These are phyloP conservation scores for Arthroderma sp. DNA, from an alignment of 2,329 filamentous ascomycete genomes.

Conservation along the genomic window DNA sequence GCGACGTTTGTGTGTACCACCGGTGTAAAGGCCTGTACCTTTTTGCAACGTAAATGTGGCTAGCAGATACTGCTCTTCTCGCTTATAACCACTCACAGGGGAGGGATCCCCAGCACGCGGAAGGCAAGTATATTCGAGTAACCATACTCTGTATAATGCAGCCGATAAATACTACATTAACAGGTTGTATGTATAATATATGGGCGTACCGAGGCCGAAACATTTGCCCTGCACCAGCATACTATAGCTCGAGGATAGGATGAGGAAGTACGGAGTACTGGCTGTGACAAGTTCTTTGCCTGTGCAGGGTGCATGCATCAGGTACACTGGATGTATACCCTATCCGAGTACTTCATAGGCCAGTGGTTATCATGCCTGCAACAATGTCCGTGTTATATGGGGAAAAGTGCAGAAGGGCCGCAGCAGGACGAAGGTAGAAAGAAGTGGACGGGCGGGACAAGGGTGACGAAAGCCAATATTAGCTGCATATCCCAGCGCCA, in stretches of 20 bases:
- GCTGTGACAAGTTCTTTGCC: conserved; percentile 1
- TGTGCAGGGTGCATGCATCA: conserved; percentile 1
- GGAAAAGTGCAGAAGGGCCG: background rate
- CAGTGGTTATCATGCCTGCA: background rate
- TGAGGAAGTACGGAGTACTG: background rate
- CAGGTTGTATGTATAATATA: background rate
- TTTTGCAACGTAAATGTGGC: background rate
- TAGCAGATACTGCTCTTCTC: background rate
- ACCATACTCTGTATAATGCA: background rate
- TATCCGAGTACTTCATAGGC: background rate
- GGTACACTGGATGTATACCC: background rate
- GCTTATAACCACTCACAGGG: background rate
- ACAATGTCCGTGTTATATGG: conserved; percentile 1
- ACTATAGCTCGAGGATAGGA: background rate
- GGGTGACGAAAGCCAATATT: background rate
- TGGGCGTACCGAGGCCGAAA: background rate
- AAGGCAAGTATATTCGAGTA: background rate
- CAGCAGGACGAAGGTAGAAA: background rate
- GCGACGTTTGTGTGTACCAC: background rate
- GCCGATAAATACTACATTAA: background rate
- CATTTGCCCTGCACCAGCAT: background rate
- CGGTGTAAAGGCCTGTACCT: background rate
- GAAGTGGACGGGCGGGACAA: background rate
- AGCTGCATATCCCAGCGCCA: conserved; percentile 1
- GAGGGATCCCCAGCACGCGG: background rate